Conservation (phyloP, 768 basidiomycete species). For the Mycena filopes region DNA sequence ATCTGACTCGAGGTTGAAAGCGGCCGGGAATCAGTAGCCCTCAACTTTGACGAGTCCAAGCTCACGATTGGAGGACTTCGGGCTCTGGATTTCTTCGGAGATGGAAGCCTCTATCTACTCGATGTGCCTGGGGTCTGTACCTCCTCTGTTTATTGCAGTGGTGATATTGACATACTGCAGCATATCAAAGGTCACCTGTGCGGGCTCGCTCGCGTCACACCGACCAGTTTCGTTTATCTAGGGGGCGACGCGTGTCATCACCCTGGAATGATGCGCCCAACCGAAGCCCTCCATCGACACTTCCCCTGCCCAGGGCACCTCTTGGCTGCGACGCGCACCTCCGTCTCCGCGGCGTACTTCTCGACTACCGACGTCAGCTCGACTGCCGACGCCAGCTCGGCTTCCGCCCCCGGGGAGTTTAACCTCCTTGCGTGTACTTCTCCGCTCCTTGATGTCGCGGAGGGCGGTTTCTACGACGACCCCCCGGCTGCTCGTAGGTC, state of each 20-base stretch:
- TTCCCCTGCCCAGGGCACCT: slow-evolving; percentile 30
- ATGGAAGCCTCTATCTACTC: slow-evolving; percentile 39
- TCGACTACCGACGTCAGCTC: background rate
- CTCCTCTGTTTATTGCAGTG: background rate
- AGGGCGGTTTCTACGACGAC: slow-evolving; percentile 24
- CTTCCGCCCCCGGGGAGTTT: too few species aligned
- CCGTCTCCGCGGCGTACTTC: slow-evolving; percentile 25
- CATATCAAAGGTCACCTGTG: slow-evolving; percentile 35
- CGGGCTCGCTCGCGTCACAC: slow-evolving; percentile 36
- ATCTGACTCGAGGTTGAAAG: slow-evolving; percentile 14
- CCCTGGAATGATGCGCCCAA: slow-evolving; percentile 34
- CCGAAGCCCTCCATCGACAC: slow-evolving; percentile 27
- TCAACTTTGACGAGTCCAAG: slow-evolving; percentile 25
- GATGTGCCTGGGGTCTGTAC: slow-evolving; percentile 34
- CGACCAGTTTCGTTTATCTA: slow-evolving; percentile 35
- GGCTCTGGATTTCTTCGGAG: slow-evolving; percentile 37
- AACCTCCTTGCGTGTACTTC: slow-evolving; percentile 12
- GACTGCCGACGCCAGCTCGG: background rate
- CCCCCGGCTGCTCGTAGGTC: slow-evolving; percentile 19
- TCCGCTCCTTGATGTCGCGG: slow-evolving; percentile 20
- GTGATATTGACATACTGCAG: slow-evolving; percentile 4
- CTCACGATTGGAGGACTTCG: slow-evolving; percentile 32
- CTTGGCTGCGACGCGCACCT: slow-evolving; percentile 1
- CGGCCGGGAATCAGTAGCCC: slow-evolving; percentile 26
- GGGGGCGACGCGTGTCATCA: slow-evolving; percentile 37